phyloP scores from a whole-genome alignment of 176 grass and related monocot species.

The Rhynchospora pubera region DNA sequence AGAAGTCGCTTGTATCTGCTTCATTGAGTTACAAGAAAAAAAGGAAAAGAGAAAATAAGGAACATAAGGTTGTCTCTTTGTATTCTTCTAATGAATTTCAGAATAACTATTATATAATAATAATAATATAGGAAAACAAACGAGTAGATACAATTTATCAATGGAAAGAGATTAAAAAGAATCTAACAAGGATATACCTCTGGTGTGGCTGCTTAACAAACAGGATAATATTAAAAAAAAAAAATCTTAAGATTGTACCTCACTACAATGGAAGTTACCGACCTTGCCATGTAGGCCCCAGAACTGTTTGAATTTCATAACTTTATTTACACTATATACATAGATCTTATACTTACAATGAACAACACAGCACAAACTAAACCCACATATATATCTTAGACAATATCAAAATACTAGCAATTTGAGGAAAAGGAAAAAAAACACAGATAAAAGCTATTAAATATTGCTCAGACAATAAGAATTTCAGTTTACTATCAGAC shows the following conservation, averaged over 20 bases:
- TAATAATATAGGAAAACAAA: slow-evolving; percentile 6
- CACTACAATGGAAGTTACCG: slow-evolving; percentile 18
- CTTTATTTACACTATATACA: slow-evolving; percentile 21
- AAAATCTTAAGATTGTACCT: slow-evolving; percentile 24
- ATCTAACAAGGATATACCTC: slow-evolving; percentile 23
- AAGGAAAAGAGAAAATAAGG: neutral
- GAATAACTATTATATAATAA: neutral
- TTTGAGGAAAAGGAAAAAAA: slow-evolving; percentile 2
- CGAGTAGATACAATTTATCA: neutral
- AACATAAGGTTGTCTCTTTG: neutral
- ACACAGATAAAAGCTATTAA: slow-evolving; percentile 6
- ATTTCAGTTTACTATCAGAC: slow-evolving; percentile 18
- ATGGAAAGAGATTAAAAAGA: slow-evolving; percentile 3
- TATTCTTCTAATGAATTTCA: neutral
- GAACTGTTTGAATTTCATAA: slow-evolving; percentile 19
- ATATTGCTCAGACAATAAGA: slow-evolving; percentile 1
- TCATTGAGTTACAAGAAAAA: neutral
- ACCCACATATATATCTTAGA: slow-evolving; percentile 9
- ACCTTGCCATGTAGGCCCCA: slow-evolving; percentile 9
- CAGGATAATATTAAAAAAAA: slow-evolving; percentile 11
- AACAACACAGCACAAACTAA: slow-evolving; percentile 9
- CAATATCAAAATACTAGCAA: slow-evolving; percentile 4
- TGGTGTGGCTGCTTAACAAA: slow-evolving; percentile 2
- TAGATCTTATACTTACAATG: slow-evolving; percentile 5
- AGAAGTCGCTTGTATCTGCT: slow-evolving; percentile 90